Base-by-base conservation (phyloP, 1,284 basidiomycete genomes). In the Polyporus tsugae region DNA sequence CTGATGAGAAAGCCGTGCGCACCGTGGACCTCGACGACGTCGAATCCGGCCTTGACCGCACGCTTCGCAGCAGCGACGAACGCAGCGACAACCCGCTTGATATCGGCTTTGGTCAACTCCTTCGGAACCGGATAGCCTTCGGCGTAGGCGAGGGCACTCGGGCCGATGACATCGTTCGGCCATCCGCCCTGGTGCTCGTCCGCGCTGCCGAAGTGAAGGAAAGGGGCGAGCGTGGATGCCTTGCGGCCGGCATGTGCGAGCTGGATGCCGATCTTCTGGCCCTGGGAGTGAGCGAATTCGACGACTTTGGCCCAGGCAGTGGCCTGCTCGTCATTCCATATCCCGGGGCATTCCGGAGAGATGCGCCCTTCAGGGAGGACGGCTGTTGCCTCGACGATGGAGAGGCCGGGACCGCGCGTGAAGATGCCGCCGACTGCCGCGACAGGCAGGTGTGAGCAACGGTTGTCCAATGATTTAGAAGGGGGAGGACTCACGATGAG, bases 161-260 rank as follows among this genome's bases (percentile, higher is more conserved):
- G 90, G 0, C 66, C 77, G 53, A 64, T 62, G 53, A 77, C 84
- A 77, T 83, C 80, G 64, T 89, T 82, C 0, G 88, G 86, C 92
- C 92, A 95, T 5, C 93, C 93, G 61, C 78, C 81, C 78, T 81
- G 85, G 15, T 81, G 78, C 44, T 77, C 75, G 7, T 75, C 79
- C 35, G 84, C 83, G 58, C 74, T 68, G 19, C 77, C 72, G 22
- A 57, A 35, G 38, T 82, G 83, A 17, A 90, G 80, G 89, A 90
- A 92, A 2, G 89, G 88, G 2, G 89, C 85, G 64, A 85, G 82
- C 0, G 86, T 88, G 19, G 87, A 89, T 0, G 91, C 90, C 77
- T 95, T 95, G 44, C 93, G 83, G 0, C 93, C 93, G 0, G 91
- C 91, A 77, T 95, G 93, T 0, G 88, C 89, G 35, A 95, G 84